Percentiles rank a stretch among this genome's conserved stretches.
Evolutionary conservation across 2,329 filamentous ascomycete species (phyloP).

Genomic region (Cladosporium velox): DNA sequence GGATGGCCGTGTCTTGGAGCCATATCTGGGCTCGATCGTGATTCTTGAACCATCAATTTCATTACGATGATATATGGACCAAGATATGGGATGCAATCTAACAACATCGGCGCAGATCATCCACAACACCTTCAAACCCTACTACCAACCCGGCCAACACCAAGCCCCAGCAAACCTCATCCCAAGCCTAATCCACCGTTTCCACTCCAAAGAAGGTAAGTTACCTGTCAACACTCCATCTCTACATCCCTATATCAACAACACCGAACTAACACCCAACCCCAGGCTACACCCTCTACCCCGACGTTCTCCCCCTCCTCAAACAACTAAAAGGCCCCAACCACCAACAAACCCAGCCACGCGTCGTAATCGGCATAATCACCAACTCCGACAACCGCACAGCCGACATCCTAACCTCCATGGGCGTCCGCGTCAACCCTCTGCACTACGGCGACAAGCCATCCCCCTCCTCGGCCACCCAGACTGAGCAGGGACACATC

Average conservation of each 20-base stretch:
- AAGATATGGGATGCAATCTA: neutral
- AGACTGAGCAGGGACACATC: constrained; percentile 9
- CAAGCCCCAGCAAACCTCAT: constrained; percentile 41
- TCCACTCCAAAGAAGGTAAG: constrained; percentile 51
- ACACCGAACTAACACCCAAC: neutral
- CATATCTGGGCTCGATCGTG: neutral
- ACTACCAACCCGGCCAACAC: constrained; percentile 31
- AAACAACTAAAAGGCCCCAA: constrained; percentile 39
- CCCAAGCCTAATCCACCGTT: constrained; percentile 53
- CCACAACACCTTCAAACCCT: constrained; percentile 52
- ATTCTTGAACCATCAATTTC: neutral
- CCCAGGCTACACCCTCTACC: constrained; percentile 50
- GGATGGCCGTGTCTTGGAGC: neutral
- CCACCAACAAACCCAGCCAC: constrained; percentile 2
- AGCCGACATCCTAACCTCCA: constrained; percentile 53
- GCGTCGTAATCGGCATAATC: constrained; percentile 57
- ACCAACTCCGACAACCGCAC: constrained; percentile 67
- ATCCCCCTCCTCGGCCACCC: neutral
- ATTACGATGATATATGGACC: neutral
- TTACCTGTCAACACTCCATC: neutral
- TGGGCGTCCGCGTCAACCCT: constrained; percentile 54
- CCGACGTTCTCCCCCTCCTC: constrained; percentile 51
- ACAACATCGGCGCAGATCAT: constrained; percentile 52
- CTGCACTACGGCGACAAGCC: constrained; percentile 31
- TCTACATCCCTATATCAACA: neutral